These are phyloP conservation scores for Backusella mclennaniae DNA, from an alignment of 192 early-diverging fungal species.

Conservation along the genomic window DNA sequence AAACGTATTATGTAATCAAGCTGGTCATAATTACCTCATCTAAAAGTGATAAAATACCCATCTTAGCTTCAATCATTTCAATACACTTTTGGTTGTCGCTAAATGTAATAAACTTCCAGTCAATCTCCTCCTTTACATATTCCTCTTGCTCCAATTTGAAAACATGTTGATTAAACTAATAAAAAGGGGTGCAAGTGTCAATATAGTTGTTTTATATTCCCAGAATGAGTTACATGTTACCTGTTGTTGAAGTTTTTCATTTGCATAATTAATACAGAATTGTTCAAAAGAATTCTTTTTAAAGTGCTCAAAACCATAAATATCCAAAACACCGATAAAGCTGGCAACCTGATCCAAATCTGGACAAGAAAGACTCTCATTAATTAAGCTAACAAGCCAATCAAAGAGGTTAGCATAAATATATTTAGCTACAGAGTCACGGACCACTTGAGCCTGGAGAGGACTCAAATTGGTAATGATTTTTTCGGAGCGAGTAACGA, in stretches of 20 bases:
- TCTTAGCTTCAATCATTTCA: slow-evolving; percentile 94
- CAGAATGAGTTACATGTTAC: slow-evolving; percentile 14
- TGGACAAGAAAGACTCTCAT: slow-evolving; percentile 71
- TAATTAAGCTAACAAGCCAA: slow-evolving; percentile 93
- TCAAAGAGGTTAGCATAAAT: slow-evolving; percentile 96
- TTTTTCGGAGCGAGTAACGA: slow-evolving; percentile 89
- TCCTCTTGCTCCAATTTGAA: slow-evolving; percentile 99
- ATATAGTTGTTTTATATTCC: not conserved
- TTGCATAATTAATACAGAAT: slow-evolving; percentile 98
- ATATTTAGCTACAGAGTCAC: slow-evolving; percentile 97
- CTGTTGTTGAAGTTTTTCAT: slow-evolving; percentile 98
- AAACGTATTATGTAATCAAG: not conserved
- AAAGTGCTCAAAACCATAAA: slow-evolving; percentile 99
- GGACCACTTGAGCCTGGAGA: slow-evolving; percentile 75
- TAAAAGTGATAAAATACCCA: slow-evolving; percentile 91
- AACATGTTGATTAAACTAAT: slow-evolving; percentile 97
- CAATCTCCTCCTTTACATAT: slow-evolving; percentile 93
- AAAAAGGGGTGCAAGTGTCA: not conserved
- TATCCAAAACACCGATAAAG: slow-evolving; percentile 99
- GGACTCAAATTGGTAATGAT: slow-evolving; percentile 82
- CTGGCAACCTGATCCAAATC: slow-evolving; percentile 36
- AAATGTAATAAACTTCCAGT: slow-evolving; percentile 99
- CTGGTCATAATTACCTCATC: slow-evolving; percentile 77
- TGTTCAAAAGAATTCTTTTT: slow-evolving; percentile 99
- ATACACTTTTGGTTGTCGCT: slow-evolving; percentile 99